phyloP scores from a whole-genome alignment of 805 yeast genomes.

The Lipomyces mesembrius region DNA sequence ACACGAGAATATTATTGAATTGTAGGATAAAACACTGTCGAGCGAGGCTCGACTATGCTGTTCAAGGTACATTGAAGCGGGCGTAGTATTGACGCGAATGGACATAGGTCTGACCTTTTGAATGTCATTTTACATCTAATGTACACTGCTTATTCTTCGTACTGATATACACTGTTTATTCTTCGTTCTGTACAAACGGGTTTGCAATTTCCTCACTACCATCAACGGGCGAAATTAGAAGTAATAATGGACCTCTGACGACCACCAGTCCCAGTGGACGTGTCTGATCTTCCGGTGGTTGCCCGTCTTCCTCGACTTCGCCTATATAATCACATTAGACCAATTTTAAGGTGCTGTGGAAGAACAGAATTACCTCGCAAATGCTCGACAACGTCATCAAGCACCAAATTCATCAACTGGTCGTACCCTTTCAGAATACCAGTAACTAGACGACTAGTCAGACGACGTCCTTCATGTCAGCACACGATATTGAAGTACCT shows the following conservation, averaged over 20 bases:
- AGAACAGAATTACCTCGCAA: slow-evolving; percentile 51
- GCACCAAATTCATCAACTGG: slow-evolving; percentile 85
- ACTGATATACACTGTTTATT: slow-evolving; percentile 4
- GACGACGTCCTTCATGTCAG: neutral
- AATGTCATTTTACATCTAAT: neutral
- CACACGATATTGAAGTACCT: slow-evolving; percentile 37
- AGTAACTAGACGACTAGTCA: slow-evolving; percentile 49
- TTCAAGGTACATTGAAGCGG: too few species aligned
- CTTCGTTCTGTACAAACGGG: slow-evolving; percentile 56
- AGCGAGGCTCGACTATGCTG: too few species aligned
- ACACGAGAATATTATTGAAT: too few species aligned
- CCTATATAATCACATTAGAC: slow-evolving; percentile 18
- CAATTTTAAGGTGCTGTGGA: neutral
- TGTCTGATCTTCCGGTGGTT: slow-evolving; percentile 56
- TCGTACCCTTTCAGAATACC: slow-evolving; percentile 91
- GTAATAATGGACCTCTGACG: slow-evolving; percentile 80
- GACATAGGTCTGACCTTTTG: neutral
- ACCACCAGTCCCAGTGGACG: slow-evolving; percentile 79
- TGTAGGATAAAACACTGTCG: too few species aligned
- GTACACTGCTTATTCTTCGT: neutral
- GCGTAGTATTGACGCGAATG: too few species aligned
- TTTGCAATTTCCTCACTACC: slow-evolving; percentile 73
- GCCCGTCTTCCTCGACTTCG: slow-evolving; percentile 67
- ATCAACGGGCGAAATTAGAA: slow-evolving; percentile 70
- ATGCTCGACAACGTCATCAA: slow-evolving; percentile 67